Percentiles rank a stretch among this genome's conserved stretches.
phyloP scores from a whole-genome alignment of 1,284 basidiomycete species.

The Lentinula novae-zelandiae region DNA sequence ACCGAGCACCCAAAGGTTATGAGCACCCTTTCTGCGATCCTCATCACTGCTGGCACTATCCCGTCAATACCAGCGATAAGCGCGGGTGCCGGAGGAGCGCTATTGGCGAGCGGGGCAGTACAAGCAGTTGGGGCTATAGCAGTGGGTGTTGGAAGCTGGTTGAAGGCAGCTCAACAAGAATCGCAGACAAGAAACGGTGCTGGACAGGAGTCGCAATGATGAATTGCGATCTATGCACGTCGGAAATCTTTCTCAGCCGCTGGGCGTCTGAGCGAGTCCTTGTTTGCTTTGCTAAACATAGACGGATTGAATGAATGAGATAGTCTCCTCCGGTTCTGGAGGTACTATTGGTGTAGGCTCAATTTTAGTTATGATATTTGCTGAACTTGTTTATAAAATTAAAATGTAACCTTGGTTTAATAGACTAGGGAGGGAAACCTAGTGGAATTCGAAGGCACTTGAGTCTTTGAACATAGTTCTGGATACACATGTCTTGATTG shows the following conservation, averaged over 20 bases:
- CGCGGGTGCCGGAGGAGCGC: slow-evolving; percentile 62
- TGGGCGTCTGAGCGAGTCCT: background rate
- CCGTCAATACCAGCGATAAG: slow-evolving; percentile 65
- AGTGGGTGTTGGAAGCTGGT: slow-evolving; percentile 58
- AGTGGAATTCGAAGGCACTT: too few relatives aligned
- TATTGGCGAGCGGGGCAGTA: slow-evolving; percentile 65
- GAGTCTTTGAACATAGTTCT: too few relatives aligned
- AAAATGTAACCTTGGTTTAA: too few relatives aligned
- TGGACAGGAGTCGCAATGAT: background rate
- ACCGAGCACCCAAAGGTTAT: slow-evolving; percentile 72
- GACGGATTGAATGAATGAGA: too few relatives aligned
- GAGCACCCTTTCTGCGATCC: slow-evolving; percentile 68
- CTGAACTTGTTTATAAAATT: too few relatives aligned
- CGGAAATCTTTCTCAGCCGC: background rate
- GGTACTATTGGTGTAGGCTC: too few relatives aligned
- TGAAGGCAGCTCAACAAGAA: slow-evolving; percentile 37
- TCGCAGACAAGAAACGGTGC: background rate
- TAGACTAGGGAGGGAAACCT: too few relatives aligned
- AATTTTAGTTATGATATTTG: too few relatives aligned
- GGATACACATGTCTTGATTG: too few relatives aligned
- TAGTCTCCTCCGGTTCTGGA: too few relatives aligned
- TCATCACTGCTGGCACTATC: slow-evolving; percentile 71
- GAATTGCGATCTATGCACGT: background rate
- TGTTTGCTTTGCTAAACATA: background rate
- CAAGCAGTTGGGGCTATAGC: slow-evolving; percentile 75